Percentiles rank a stretch among this genome's conserved stretches.
Evolutionary conservation across 176 grass and related monocot species (phyloP).

Genomic region (Pontederia crassipes): DNA sequence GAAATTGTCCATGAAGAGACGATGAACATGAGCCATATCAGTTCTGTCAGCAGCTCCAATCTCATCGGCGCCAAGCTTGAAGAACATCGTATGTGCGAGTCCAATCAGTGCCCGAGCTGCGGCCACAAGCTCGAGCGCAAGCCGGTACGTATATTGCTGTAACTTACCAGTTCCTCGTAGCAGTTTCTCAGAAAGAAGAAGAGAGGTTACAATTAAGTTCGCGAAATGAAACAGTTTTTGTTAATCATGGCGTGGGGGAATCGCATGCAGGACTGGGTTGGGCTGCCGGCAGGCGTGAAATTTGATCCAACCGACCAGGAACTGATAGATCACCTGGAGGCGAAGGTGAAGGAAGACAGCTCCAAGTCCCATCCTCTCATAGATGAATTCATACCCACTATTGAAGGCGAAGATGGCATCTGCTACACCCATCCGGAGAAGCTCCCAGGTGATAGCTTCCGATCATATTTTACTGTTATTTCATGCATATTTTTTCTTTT

Average conservation of each 20-base stretch:
- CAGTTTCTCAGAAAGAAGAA: conserved; percentile 23
- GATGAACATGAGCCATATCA: conserved; percentile 40
- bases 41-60: conserved; percentile 56
- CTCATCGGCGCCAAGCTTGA: conserved; percentile 90
- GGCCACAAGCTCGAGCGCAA: conserved; percentile 79
- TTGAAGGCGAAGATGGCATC: conserved; percentile 94
- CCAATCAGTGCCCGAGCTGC: conserved; percentile 79
- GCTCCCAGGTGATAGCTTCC: conserved; percentile 63
- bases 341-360: conserved; percentile 66
- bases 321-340: conserved; percentile 90
- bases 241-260: too few relatives aligned
- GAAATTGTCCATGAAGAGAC: conserved; percentile 26
- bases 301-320: conserved; percentile 96
- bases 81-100: conserved; percentile 72
- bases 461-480: conserved; percentile 24
- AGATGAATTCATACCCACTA: conserved; percentile 95
- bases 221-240: too few relatives aligned
- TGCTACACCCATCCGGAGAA: conserved; percentile 99
- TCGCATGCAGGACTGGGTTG: conserved; percentile 57
- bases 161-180: conserved; percentile 5
- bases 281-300: conserved; percentile 88
- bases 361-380: conserved; percentile 86
- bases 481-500: conserved; percentile 35
- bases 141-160: conserved; percentile 38
- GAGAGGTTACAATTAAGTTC: conserved; percentile 9